Percentiles rank a stretch among this genome's conserved stretches.
Conservation (phyloP, 805 yeast species). For the Nakazawaea ernobii region DNA sequence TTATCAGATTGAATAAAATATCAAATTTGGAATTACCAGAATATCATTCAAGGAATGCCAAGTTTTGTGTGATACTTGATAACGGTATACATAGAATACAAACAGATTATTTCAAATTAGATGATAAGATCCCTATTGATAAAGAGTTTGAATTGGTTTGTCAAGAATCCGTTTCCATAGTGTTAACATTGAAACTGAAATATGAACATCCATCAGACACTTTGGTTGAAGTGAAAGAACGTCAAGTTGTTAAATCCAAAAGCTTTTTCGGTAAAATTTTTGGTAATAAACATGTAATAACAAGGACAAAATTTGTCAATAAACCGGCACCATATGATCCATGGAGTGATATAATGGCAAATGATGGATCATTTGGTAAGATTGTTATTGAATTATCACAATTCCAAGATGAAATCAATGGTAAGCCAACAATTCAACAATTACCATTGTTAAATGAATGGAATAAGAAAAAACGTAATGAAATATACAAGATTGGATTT, state of each 20-base stretch:
- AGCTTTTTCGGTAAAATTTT: conserved; percentile 24
- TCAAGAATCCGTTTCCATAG: conserved; percentile 40
- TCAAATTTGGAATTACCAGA: conserved; percentile 43
- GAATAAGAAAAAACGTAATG: conserved; percentile 34
- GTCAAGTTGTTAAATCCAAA: conserved; percentile 28
- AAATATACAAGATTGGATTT: conserved; percentile 60
- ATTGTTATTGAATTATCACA: conserved; percentile 60
- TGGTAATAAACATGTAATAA: conserved; percentile 36
- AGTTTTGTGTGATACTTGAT: conserved; percentile 55
- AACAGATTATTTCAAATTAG: conserved; percentile 39
- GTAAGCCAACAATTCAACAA: conserved; percentile 43
- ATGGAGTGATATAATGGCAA: conserved; percentile 63
- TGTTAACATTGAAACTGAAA: conserved; percentile 66
- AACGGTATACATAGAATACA: conserved; percentile 78
- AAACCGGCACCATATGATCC: conserved; percentile 44
- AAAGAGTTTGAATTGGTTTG: conserved; percentile 80
- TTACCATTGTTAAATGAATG: conserved; percentile 78
- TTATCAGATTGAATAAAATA: conserved; percentile 43
- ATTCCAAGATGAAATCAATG: conserved; percentile 50
- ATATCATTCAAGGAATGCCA: conserved; percentile 36
- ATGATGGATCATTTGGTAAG: conserved; percentile 87
- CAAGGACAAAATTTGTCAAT: conserved; percentile 47
- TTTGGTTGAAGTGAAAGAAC: conserved; percentile 56
- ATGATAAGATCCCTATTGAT: conserved; percentile 33
- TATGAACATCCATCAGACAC: conserved; percentile 46